phyloP scores from a whole-genome alignment of 225 moss, liverwort and hornwort genomes.

The Sphagnum contortum region DNA sequence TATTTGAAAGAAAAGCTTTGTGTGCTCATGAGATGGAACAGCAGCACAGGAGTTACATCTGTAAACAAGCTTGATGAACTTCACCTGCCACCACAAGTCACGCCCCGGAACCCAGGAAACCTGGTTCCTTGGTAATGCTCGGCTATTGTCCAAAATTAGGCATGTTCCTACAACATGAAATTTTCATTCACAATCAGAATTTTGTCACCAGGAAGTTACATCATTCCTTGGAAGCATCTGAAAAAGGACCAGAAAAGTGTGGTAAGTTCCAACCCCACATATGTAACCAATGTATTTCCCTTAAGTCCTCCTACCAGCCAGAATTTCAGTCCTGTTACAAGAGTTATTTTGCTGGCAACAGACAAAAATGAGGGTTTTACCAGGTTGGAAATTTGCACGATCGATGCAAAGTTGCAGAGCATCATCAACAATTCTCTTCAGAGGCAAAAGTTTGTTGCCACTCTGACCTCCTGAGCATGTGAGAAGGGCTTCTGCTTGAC shows the following conservation, averaged over 20 bases:
- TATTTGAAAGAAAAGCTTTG: no score
- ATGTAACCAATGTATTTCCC: no score
- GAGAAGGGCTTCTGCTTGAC: constrained; percentile 42
- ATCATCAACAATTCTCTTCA: constrained; percentile 50
- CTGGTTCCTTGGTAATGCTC: constrained; percentile 22
- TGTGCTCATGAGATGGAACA: no score
- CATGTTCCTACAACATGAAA: constrained; percentile 23
- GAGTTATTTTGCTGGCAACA: not conserved
- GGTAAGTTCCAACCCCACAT: no score
- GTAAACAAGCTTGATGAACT: no score
- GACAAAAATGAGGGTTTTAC: not conserved
- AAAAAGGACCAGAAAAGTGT: no score
- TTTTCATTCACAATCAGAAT: no score
- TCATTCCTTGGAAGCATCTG: no score
- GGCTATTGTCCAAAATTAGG: constrained; percentile 35
- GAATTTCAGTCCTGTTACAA: not conserved
- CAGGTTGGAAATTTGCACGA: constrained; percentile 23
- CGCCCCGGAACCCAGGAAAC: constrained; percentile 22
- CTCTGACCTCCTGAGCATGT: constrained; percentile 55
- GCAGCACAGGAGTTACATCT: no score
- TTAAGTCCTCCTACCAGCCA: no score
- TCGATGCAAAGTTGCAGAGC: constrained; percentile 46
- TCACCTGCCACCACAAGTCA: constrained; percentile 43
- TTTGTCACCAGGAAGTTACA: constrained; percentile 1
- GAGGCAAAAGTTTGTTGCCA: constrained; percentile 39